Evolutionary conservation across 2,329 filamentous ascomycete species (phyloP).

Genomic region (Cadophora gregata): DNA sequence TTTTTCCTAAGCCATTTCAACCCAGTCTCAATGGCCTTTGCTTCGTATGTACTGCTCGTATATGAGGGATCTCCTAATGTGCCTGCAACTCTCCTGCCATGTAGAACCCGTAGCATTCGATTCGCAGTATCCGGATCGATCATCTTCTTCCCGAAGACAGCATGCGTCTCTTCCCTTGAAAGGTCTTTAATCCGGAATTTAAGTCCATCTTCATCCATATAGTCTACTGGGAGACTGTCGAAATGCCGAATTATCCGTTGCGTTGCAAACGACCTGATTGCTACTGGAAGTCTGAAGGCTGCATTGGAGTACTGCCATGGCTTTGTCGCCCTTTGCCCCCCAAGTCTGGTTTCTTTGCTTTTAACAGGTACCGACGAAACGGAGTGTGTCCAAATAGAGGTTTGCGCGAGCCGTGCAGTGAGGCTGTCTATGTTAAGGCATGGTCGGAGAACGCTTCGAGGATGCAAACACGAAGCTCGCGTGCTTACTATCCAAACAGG

Average conservation of each 20-base stretch:
- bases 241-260: slow-evolving; percentile 55
- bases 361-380: slow-evolving; percentile 9
- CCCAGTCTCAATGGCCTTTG: slow-evolving; percentile 51
- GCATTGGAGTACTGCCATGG: slow-evolving; percentile 18
- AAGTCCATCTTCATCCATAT: slow-evolving; percentile 61
- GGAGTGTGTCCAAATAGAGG: slow-evolving; percentile 30
- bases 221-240: slow-evolving; percentile 61
- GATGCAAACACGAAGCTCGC: slow-evolving; percentile 36
- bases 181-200: slow-evolving; percentile 59
- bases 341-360: not conserved
- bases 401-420: slow-evolving; percentile 35
- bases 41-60: slow-evolving; percentile 32
- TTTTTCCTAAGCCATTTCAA: slow-evolving; percentile 61
- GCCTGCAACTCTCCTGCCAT: slow-evolving; percentile 68
- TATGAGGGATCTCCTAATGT: slow-evolving; percentile 65
- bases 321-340: not conserved
- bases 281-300: slow-evolving; percentile 10
- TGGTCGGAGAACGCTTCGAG: slow-evolving; percentile 34
- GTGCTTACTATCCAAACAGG: slow-evolving; percentile 35
- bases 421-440: slow-evolving; percentile 37
- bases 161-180: slow-evolving; percentile 51
- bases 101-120: slow-evolving; percentile 61
- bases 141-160: slow-evolving; percentile 56
- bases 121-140: slow-evolving; percentile 56
- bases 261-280: slow-evolving; percentile 29